These are phyloP conservation scores for Boletus bicolor DNA, from an alignment of 768 basidiomycete species.

Conservation along the genomic window DNA sequence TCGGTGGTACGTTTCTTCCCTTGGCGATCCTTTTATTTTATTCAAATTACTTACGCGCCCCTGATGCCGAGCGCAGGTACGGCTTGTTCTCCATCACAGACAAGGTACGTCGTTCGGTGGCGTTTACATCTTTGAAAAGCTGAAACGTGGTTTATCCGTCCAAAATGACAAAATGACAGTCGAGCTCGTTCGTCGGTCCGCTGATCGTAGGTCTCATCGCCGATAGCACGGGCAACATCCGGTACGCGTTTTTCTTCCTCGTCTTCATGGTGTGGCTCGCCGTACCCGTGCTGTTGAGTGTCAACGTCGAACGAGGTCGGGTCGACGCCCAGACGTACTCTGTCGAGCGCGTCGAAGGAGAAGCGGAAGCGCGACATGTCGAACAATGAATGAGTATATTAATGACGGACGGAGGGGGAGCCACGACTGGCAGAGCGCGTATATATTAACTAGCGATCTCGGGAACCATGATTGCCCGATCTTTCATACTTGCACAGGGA, in stretches of 20 bases:
- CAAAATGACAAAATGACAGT: constrained; percentile 42
- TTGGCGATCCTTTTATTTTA: no score
- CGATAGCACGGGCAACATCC: constrained; percentile 87
- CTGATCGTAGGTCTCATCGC: constrained; percentile 85
- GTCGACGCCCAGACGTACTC: constrained; percentile 43
- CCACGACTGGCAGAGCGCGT: no score
- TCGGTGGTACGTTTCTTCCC: constrained; percentile 55
- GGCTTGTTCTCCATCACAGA: constrained; percentile 89
- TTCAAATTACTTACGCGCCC: not conserved
- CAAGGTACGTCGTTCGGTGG: constrained; percentile 48
- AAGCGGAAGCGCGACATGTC: not conserved
- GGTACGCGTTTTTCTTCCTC: constrained; percentile 88
- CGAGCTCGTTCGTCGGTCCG: constrained; percentile 90
- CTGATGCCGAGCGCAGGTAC: constrained; percentile 37
- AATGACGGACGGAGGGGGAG: no score
- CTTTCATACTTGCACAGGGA: no score
- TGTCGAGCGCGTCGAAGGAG: constrained; percentile 1
- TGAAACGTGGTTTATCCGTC: not conserved
- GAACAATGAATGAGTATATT: no score
- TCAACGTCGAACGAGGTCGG: constrained; percentile 67
- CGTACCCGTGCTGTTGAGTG: constrained; percentile 67
- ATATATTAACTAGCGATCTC: no score
- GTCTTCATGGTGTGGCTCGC: constrained; percentile 78
- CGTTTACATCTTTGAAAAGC: not conserved
- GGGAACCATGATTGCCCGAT: no score